Evolutionary conservation across 176 grass and related monocot species (phyloP).

Genomic region (Hordeum marinum): DNA sequence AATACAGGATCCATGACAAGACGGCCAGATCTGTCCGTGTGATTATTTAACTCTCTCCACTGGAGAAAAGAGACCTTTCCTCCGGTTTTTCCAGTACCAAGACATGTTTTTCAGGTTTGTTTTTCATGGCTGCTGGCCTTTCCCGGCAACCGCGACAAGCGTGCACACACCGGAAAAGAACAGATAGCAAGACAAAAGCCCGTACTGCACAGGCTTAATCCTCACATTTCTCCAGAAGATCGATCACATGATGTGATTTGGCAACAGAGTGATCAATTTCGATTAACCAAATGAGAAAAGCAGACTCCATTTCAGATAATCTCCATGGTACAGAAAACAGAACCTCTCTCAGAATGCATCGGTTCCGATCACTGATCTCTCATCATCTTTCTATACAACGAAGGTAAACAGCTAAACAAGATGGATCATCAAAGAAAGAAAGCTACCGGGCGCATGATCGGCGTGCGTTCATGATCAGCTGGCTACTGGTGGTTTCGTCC

Average conservation of each 20-base stretch:
- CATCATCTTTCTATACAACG: slow-evolving; percentile 41
- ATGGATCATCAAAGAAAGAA: slow-evolving; percentile 18
- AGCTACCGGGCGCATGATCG: not conserved
- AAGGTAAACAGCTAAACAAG: slow-evolving; percentile 18
- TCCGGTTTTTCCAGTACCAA: slow-evolving; percentile 4
- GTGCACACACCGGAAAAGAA: slow-evolving; percentile 6
- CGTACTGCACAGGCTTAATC: not conserved
- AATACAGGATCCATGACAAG: slow-evolving; percentile 30
- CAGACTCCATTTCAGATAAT: not conserved
- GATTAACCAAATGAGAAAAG: not conserved
- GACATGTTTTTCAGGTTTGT: slow-evolving; percentile 22
- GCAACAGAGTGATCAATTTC: not conserved
- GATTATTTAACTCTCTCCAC: slow-evolving; percentile 4
- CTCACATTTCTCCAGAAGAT: not conserved
- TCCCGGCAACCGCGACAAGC: not conserved
- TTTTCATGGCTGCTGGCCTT: not conserved
- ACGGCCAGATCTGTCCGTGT: slow-evolving; percentile 28
- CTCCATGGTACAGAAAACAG: not conserved
- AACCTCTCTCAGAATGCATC: not conserved
- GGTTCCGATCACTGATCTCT: slow-evolving; percentile 16
- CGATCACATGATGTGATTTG: slow-evolving; percentile 15
- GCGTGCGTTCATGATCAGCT: not conserved
- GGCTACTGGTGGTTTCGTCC: slow-evolving; percentile 37
- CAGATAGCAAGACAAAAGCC: slow-evolving; percentile 11
- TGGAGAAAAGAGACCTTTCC: not conserved